Conservation (phyloP, 2,329 filamentous ascomycete species). For the Hypoxylon sp. region DNA sequence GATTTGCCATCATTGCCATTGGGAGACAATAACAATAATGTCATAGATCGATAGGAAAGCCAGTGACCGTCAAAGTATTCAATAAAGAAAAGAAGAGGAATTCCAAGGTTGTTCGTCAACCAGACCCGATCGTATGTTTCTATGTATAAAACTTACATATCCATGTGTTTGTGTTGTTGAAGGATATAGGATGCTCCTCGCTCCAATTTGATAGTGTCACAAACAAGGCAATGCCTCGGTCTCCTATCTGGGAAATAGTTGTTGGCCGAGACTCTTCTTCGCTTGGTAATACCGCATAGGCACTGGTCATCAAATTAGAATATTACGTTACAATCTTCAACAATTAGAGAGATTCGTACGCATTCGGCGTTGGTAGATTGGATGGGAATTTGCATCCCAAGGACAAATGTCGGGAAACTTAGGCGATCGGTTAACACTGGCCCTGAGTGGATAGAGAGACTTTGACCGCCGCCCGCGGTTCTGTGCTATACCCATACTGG, state of each 20-base stretch:
- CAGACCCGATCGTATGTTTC: background rate
- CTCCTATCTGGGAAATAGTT: conserved; percentile 30
- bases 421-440: conserved; percentile 37
- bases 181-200: conserved; percentile 6
- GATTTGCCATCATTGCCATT: conserved; percentile 24
- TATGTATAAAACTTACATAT: conserved; percentile 2
- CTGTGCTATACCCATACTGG: conserved; percentile 11
- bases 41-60: background rate
- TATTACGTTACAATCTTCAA: background rate
- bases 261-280: conserved; percentile 23
- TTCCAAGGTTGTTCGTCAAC: conserved; percentile 16
- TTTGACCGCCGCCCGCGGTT: conserved; percentile 22
- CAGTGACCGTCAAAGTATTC: conserved; percentile 5
- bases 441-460: conserved; percentile 32
- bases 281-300: conserved; percentile 10
- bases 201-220: conserved; percentile 14
- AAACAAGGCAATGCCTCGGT: conserved; percentile 37
- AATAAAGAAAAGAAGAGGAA: background rate
- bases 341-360: background rate
- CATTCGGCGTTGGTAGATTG: background rate
- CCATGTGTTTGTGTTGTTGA: conserved; percentile 25
- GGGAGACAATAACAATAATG: background rate
- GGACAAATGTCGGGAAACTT: conserved; percentile 22
- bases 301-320: background rate
- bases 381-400: conserved; percentile 15